Percentiles rank a stretch among this genome's conserved stretches.
Conservation (phyloP, 2,329 filamentous ascomycete species). For the Venturia carpophila region DNA sequence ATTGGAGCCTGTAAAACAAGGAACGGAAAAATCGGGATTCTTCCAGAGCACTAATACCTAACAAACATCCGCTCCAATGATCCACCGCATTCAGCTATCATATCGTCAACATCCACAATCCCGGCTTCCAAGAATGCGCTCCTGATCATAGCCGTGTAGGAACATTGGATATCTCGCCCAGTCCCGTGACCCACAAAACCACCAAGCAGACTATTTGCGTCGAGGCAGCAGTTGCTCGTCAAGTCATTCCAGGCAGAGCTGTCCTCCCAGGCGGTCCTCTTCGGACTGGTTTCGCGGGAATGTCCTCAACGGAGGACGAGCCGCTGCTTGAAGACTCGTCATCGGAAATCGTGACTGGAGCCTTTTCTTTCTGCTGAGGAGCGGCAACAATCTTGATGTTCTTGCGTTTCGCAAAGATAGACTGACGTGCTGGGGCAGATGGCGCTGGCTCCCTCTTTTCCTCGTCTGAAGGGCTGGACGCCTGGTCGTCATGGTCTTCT, state of each 20-base stretch:
- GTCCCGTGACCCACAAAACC: neutral
- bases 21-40: neutral
- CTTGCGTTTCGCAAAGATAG: slow-evolving; percentile 28
- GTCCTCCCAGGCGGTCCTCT: slow-evolving; percentile 13
- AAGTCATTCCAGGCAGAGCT: neutral
- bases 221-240: neutral
- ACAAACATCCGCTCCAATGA: neutral
- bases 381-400: slow-evolving; percentile 30
- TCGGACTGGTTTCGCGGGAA: neutral
- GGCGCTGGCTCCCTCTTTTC: slow-evolving; percentile 21
- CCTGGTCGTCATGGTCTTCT: slow-evolving; percentile 24
- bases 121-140: neutral
- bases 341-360: neutral
- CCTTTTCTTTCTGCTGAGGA: neutral
- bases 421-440: slow-evolving; percentile 20
- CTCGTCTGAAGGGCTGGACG: slow-evolving; percentile 24
- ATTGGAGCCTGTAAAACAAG: too few relatives aligned
- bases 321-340: slow-evolving; percentile 5
- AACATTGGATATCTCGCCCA: neutral
- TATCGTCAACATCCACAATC: neutral
- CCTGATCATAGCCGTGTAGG: neutral
- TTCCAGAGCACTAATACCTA: neutral
- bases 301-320: neutral
- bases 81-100: neutral
- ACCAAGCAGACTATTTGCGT: neutral